Evolutionary conservation across 305 asterid genomes (phyloP).

Genomic region (Solanum aculeatissimum): DNA sequence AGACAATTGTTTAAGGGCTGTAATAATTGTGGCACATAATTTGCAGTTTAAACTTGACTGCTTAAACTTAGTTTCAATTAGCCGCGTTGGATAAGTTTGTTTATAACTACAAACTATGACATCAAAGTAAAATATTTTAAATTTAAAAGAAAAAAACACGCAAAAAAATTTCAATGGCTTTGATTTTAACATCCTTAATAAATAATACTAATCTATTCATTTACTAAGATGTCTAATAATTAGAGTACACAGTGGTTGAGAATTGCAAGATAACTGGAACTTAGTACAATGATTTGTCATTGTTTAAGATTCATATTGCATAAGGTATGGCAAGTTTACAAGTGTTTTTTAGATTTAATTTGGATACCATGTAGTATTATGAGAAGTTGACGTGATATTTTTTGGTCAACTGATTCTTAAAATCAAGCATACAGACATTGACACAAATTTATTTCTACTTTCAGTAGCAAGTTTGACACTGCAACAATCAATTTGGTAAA

Average conservation of each 20-base stretch:
- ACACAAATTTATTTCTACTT: neutral
- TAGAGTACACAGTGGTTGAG: neutral
- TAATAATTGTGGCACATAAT: neutral
- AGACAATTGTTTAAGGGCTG: neutral
- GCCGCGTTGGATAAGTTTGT: neutral
- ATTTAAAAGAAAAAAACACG: neutral
- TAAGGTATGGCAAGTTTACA: neutral
- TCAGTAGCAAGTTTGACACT: neutral
- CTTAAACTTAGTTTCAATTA: neutral
- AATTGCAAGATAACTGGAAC: neutral
- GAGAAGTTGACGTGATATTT: neutral
- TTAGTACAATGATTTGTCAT: neutral
- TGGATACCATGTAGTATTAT: neutral
- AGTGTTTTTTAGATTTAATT: neutral
- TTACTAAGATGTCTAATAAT: neutral
- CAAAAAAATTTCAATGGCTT: neutral
- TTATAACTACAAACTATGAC: neutral
- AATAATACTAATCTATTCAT: neutral
- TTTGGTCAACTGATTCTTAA: neutral
- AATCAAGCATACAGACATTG: neutral
- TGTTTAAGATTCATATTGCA: neutral
- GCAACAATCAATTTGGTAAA: neutral
- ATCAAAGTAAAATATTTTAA: neutral
- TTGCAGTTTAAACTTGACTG: neutral
- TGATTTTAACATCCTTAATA: neutral